A percentile compares a stretch with the other conserved stretches of the same genome.
phyloP scores from a whole-genome alignment of 129 eudicot species.

The Artemisia argyi region DNA sequence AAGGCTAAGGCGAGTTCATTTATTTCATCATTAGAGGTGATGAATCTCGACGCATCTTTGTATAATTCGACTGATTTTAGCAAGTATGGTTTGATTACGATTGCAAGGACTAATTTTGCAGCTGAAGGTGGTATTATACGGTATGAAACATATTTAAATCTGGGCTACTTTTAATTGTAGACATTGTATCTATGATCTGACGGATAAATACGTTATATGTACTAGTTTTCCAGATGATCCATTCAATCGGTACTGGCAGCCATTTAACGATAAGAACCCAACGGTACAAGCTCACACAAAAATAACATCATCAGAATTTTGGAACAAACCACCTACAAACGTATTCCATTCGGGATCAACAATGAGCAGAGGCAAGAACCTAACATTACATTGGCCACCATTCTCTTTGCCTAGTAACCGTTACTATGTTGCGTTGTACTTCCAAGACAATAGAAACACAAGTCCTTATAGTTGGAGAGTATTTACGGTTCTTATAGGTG shows the following conservation, averaged over 20 bases:
- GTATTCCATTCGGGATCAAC: constrained; percentile 62
- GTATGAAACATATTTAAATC: constrained; percentile 40
- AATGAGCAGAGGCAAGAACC: constrained; percentile 66
- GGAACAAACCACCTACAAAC: constrained; percentile 84
- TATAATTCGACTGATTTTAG: constrained; percentile 67
- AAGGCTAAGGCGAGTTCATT: constrained; percentile 50
- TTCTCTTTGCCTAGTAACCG: constrained; percentile 54
- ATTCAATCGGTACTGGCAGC: constrained; percentile 77
- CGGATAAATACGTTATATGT: constrained; percentile 9
- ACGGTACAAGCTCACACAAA: constrained; percentile 47
- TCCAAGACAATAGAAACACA: constrained; percentile 69
- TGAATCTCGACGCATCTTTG: constrained; percentile 46
- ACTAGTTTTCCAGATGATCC: constrained; percentile 88
- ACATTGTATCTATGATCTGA: background rate
- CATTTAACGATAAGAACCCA: constrained; percentile 50
- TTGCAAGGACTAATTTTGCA: constrained; percentile 69
- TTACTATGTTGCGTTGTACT: constrained; percentile 79
- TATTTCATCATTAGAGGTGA: constrained; percentile 63
- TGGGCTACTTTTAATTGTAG: background rate
- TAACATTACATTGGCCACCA: constrained; percentile 69
- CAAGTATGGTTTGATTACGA: constrained; percentile 50
- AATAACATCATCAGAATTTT: constrained; percentile 56
- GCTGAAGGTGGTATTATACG: constrained; percentile 43
- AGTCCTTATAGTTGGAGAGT: constrained; percentile 82
- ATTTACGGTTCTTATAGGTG: constrained; percentile 56